Base-by-base conservation (phyloP, 2,329 filamentous ascomycete genomes). In the Nemania abortiva region DNA sequence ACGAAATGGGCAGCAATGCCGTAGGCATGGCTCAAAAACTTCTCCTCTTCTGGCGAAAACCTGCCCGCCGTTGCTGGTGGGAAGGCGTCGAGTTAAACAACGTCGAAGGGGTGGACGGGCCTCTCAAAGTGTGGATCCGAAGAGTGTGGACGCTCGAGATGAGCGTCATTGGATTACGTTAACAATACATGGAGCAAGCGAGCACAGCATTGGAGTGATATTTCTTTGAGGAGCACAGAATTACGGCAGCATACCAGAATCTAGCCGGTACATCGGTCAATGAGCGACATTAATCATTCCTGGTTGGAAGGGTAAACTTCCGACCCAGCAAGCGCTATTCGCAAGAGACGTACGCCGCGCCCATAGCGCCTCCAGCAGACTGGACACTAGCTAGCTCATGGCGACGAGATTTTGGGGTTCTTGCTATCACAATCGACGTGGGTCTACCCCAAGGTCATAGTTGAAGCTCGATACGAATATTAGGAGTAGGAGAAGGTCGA, bases 1-100 rank as follows among this genome's bases (percentile, higher is more conserved):
- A 90, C 76, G 89, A 91, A 68, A 87, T 89, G 83, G 85, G 92
- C 60, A 90, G 87, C 74, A 94, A 91, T 79, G 92, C 94, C 0
- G 94, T 98, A 20, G 95, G 95, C 61, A 99, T 99, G 96, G 96
- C 96, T 13, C 96, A 99, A 81, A 99, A 99, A 83, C 88, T 99
- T 55, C 87, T 99, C 15, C 87, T 99, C 3, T 99, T 99, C 85
- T 99, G 96, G 96, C 89, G 96, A 73, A 99, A 99, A 82, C 96
- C 96, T 18, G 96, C 96, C 15, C 87, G 96, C 70, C 89, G 96
- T 80, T 99, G 96, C 85, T 99, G 96, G 96, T 99, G 96, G 96
- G 96, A 99, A 81, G 96, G 96, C 27, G 92, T 99, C 45, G 95
- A 98, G 80, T 86, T 99, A 53, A 89, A 96, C 20, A 87, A 93